Percentiles rank a stretch among this genome's conserved stretches.
phyloP scores from a whole-genome alignment of 768 basidiomycete genomes.

The Podaxis rugospora region DNA sequence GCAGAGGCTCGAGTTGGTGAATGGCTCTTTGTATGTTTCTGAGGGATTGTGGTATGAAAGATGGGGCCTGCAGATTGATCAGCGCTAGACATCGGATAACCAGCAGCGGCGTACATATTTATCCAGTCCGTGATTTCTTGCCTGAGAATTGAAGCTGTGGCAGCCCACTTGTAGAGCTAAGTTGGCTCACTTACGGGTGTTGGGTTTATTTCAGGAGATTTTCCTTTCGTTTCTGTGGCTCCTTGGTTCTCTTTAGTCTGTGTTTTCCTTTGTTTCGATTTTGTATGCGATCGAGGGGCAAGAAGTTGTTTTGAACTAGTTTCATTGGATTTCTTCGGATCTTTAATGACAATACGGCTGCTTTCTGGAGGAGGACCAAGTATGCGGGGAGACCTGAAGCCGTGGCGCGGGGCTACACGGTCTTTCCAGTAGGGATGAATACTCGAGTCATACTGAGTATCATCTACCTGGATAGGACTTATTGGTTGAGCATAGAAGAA shows the following conservation, averaged over 20 bases:
- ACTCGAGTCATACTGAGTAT: background rate
- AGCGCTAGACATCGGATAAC: background rate
- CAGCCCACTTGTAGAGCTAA: background rate
- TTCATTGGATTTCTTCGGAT: slow-evolving; percentile 1
- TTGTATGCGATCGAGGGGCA: background rate
- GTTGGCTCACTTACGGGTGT: background rate
- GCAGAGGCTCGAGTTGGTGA: slow-evolving; percentile 36
- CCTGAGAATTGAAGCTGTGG: background rate
- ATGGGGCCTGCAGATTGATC: slow-evolving; percentile 33
- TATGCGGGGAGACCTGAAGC: slow-evolving; percentile 1
- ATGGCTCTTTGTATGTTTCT: slow-evolving; percentile 43
- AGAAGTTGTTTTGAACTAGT: background rate
- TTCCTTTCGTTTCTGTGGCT: background rate
- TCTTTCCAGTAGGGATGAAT: slow-evolving; percentile 8
- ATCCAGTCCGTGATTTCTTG: slow-evolving; percentile 25
- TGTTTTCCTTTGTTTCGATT: background rate
- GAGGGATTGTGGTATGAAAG: slow-evolving; percentile 45
- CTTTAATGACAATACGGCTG: slow-evolving; percentile 3
- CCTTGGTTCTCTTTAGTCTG: background rate
- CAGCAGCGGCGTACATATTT: slow-evolving; percentile 33
- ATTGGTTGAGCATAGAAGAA: background rate
- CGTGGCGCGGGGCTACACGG: slow-evolving; percentile 5
- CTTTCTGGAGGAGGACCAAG: slow-evolving; percentile 1
- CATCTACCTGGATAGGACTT: slow-evolving; percentile 1
- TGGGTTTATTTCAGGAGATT: background rate